phyloP scores from a whole-genome alignment of 495 filamentous ascomycete species.

The Aspergillus bridgeri region DNA sequence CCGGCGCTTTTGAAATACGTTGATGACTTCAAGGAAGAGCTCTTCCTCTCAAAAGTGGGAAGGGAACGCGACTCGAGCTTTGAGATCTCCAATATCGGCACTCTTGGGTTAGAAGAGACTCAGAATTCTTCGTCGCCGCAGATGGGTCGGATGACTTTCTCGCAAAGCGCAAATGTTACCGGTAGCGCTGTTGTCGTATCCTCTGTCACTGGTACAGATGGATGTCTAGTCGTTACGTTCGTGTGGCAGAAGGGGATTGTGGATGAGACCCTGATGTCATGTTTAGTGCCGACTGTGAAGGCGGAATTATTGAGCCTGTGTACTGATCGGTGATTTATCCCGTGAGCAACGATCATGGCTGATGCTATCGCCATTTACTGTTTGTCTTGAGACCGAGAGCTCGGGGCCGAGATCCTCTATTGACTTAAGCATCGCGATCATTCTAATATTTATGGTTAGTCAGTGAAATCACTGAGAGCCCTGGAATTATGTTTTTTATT shows the following conservation, averaged over 20 bases:
- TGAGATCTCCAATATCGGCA: conserved; percentile 47
- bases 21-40: conserved; percentile 25
- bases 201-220: conserved; percentile 38
- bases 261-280: conserved; percentile 22
- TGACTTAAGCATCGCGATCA: no score
- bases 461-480: no score
- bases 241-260: conserved; percentile 40
- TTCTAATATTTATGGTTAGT: no score
- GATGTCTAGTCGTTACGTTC: conserved; percentile 32
- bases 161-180: conserved; percentile 43
- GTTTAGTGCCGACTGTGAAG: conserved; percentile 20
- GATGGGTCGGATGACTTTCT: conserved; percentile 39
- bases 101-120: conserved; percentile 22
- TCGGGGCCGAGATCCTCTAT: no score
- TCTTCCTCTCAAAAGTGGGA: conserved; percentile 34
- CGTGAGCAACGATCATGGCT: not conserved
- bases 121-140: conserved; percentile 18
- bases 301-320: conserved; percentile 18
- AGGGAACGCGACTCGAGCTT: conserved; percentile 28
- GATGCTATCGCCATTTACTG: not conserved
- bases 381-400: not conserved
- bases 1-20: conserved; percentile 40
- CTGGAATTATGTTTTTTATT: no score
- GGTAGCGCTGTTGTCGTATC: conserved; percentile 37
- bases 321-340: not conserved